phyloP scores from a whole-genome alignment of 768 basidiomycete species.

The Coprinopsis sp. region DNA sequence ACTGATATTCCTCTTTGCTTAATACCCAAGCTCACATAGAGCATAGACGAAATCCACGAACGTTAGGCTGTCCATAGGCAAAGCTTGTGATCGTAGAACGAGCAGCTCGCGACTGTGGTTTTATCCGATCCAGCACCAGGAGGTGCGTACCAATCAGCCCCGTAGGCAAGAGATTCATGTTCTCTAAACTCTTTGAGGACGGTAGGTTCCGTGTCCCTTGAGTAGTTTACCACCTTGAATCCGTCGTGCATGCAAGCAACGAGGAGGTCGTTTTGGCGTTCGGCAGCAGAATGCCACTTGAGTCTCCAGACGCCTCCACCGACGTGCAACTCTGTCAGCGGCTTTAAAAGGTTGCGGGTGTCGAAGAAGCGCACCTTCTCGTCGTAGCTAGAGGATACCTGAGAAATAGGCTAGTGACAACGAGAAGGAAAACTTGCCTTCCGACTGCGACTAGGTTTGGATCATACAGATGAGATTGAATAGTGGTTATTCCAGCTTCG shows the following conservation, averaged over 20 bases:
- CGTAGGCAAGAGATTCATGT: conserved; percentile 86
- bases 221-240: conserved; percentile 74
- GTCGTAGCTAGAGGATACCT: conserved; percentile 63
- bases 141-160: conserved; percentile 80
- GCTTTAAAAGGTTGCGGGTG: conserved; percentile 55
- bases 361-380: conserved; percentile 79
- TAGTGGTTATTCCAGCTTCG: conserved; percentile 87
- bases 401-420: conserved; percentile 2
- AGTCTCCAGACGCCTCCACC: conserved; percentile 96
- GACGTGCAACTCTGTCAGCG: conserved; percentile 58
- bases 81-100: conserved; percentile 90
- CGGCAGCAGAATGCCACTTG: conserved; percentile 84
- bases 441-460: conserved; percentile 88
- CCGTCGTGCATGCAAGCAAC: conserved; percentile 99
- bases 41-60: conserved; percentile 11
- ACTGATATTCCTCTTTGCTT: too few species aligned
- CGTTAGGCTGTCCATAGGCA: conserved; percentile 71
- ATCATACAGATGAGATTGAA: conserved; percentile 75
- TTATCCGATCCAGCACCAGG: conserved; percentile 11
- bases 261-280: conserved; percentile 69
- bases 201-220: conserved; percentile 21
- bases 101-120: conserved; percentile 79
- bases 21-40: too few species aligned
- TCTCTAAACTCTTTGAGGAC: conserved; percentile 60
- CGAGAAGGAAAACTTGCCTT: conserved; percentile 48